Conservation (phyloP, 1,284 basidiomycete species). For the Coniferiporia sulphurascens region DNA sequence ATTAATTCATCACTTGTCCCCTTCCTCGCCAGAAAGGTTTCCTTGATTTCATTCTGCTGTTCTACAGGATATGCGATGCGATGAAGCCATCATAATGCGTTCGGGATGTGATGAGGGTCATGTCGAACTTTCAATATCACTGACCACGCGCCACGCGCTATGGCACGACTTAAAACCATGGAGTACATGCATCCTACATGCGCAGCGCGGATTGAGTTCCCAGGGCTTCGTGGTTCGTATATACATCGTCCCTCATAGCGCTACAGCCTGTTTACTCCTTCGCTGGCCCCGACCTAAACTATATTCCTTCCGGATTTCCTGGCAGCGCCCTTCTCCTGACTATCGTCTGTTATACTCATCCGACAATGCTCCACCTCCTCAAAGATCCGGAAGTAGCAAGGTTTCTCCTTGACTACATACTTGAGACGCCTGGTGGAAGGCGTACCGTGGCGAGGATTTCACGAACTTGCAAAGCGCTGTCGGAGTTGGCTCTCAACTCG, state of each 20-base stretch:
- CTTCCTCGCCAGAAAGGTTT: not conserved
- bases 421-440: conserved; percentile 60
- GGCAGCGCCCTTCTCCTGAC: not conserved
- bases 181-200: conserved; percentile 10
- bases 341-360: conserved; percentile 33
- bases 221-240: not conserved
- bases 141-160: not conserved
- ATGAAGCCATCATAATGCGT: not conserved
- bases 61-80: not conserved
- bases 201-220: not conserved
- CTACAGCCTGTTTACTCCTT: not conserved
- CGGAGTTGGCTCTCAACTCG: conserved; percentile 64
- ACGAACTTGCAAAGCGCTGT: conserved; percentile 65
- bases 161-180: conserved; percentile 1
- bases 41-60: not conserved
- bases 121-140: not conserved
- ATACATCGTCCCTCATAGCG: not conserved
- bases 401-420: conserved; percentile 63
- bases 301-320: not conserved
- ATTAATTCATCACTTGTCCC: conserved; percentile 13
- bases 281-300: not conserved
- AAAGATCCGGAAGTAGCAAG: conserved; percentile 56
- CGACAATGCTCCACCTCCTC: conserved; percentile 52
- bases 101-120: not conserved
- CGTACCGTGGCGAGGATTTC: conserved; percentile 62